Base-by-base conservation (phyloP, 441 rosid genomes). In the Lepidium campestre region DNA sequence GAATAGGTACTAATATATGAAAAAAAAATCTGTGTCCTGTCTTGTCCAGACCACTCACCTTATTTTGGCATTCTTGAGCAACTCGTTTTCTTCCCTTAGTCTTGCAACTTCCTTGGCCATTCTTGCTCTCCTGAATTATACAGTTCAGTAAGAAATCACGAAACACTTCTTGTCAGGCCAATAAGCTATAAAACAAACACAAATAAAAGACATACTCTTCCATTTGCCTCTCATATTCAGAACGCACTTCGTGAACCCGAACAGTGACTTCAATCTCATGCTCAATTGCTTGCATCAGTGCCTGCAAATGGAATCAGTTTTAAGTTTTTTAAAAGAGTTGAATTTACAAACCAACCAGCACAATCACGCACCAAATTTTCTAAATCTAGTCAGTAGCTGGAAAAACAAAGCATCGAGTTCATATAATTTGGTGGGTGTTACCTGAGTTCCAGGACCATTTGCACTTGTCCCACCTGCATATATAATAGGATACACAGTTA, bases 221-320 rank as follows among this genome's bases (percentile, higher is more conserved):
- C 82, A 86, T 81, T 80, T 91, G 98, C 65, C 93, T 89, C 72
- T 85, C 98, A 69, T 94, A 88, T 62, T 85, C 96, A 53, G 90
- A 71, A 23, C 99, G 97, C 39, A 91, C 99, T 88, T 92, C 98
- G 67, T 90, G 90, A 20, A 95, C 93, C 61, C 90, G 84, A 8
- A 95, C 83, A 44, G 85, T 90, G 68, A 95, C 90, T 86, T 95
- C 99, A 67, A 92, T 91, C 66, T 94, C 99, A 77, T 94, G 97
- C 80, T 91, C 99, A 79, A 94, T 85, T 42, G 88, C 78, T 75
- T 84, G 93, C 91, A 91, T 86, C 75, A 94, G 59, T 68, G 89
- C 90, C 99, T 94, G 76, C 74, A 71, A 62, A 75, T 31, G 49
- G 35, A 80, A 75, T 61, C 62, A 36, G 18, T 14, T 42, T 46